Base-by-base conservation (phyloP, 208 protist species). In the Trypanosoma melophagium region DNA sequence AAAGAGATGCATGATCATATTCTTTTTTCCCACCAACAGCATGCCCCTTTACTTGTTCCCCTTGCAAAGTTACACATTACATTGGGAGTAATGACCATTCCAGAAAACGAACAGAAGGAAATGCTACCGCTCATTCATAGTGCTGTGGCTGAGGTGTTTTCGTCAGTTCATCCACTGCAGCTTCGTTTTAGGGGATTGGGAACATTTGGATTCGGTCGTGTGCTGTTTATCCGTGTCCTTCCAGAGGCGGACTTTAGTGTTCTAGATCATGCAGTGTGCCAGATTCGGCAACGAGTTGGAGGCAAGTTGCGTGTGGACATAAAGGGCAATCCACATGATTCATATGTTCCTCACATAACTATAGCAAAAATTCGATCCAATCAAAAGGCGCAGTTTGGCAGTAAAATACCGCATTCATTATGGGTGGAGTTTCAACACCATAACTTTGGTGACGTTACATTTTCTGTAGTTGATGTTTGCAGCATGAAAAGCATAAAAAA, bases 331-430 rank as follows among this genome's bases (percentile, higher is more conserved):
- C 86, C 87, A 59, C 81, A 93, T 66, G 90, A 96, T 60, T 85
- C 79, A n/a, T 96, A 90, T 73, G 87, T 96, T 69, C 90, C 90
- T 22, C 90, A 96, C 74, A 56, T 96, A 1, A 96, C 90, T 14
- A 66, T 96, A 31, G 87, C 86, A 19, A 96, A 96, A 61, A 89
- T 96, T 55, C 79, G 86, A 10, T 74, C 82, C 1, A 61, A 57
- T 53, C 84, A 91, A 55, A 59, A 19, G 42, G 51, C 59, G 0
- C 52, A 79, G 55, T 89, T 91, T 70, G 86, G 87, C 12, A 64
- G 31, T 21, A 74, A 71, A 56, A 64, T 96, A 21, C 90, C 90
- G 16, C 24, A 74, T 31, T 72, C 77, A 17, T 53, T 91, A 41
- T 96, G 86, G 86, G 76, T 65, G 2, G 58, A 75, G 10, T 83